Evolutionary conservation across 2,329 filamentous ascomycete species (phyloP).

Genomic region (Venturia oleaginea): DNA sequence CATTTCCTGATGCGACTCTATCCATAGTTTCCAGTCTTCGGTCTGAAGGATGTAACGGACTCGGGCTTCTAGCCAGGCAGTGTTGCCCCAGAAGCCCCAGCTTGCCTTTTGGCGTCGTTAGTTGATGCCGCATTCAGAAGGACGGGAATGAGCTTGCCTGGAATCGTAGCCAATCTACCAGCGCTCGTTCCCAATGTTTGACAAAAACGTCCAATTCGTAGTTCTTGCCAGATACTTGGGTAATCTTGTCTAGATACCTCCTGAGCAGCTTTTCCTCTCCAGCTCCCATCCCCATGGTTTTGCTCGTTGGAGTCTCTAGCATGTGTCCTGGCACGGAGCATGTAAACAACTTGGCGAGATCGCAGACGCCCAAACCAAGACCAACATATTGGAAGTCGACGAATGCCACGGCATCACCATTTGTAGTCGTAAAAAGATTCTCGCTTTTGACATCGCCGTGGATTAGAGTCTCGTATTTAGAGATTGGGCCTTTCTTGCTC

Average conservation of each 20-base stretch:
- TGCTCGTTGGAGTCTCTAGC: constrained; percentile 44
- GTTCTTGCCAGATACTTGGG: constrained; percentile 22
- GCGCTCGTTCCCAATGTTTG: constrained; percentile 56
- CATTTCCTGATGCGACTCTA: background rate
- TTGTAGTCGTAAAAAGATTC: constrained; percentile 50
- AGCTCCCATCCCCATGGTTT: constrained; percentile 39
- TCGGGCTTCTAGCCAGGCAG: constrained; percentile 20
- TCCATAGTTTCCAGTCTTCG: constrained; percentile 13
- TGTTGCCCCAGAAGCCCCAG: constrained; percentile 18
- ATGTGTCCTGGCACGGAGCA: constrained; percentile 52
- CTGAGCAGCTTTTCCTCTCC: constrained; percentile 45
- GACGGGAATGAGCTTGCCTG: constrained; percentile 17
- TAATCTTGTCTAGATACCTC: constrained; percentile 37
- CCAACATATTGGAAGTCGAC: constrained; percentile 65
- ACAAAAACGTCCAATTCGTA: constrained; percentile 49
- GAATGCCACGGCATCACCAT: constrained; percentile 48
- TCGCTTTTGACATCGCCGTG: constrained; percentile 64
- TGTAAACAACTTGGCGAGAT: constrained; percentile 58
- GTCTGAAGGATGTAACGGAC: constrained; percentile 18
- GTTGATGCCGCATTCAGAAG: constrained; percentile 34
- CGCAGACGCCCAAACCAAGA: constrained; percentile 54
- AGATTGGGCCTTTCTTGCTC: constrained; percentile 35
- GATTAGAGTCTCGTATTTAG: constrained; percentile 44
- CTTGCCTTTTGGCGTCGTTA: constrained; percentile 42
- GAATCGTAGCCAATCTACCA: constrained; percentile 55